Evolutionary conservation across 805 yeast genomes (phyloP).

Genomic region (Yarrowia divulgata): DNA sequence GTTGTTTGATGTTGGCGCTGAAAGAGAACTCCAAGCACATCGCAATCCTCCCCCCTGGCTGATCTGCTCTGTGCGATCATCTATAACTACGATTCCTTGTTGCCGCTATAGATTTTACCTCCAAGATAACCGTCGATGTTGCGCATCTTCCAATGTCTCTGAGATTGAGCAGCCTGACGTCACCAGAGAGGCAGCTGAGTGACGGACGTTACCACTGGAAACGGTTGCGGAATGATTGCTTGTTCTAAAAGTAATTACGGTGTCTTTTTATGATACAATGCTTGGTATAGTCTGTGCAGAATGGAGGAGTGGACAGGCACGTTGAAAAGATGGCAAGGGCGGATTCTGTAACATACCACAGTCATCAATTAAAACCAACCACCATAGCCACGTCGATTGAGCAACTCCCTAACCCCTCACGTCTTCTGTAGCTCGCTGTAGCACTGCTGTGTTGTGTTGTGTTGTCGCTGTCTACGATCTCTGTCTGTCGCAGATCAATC

Average conservation of each 20-base stretch:
- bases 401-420: no score
- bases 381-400: no score
- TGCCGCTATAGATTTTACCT: background rate
- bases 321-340: no score
- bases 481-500: background rate
- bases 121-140: background rate
- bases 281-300: background rate
- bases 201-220: background rate
- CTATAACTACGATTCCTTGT: background rate
- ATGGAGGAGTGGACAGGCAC: no score
- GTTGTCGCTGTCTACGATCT: no score
- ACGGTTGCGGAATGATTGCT: background rate
- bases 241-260: background rate
- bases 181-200: background rate
- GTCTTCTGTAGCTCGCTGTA: no score
- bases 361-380: no score
- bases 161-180: slow-evolving; percentile 8
- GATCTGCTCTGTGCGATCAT: background rate
- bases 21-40: no score
- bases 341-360: no score
- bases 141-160: background rate
- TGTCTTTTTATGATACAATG: background rate
- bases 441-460: no score
- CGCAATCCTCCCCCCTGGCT: no score
- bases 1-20: no score